These are phyloP conservation scores for Agastache rugosa DNA, from an alignment of 257 asterid genomes.

Conservation along the genomic window DNA sequence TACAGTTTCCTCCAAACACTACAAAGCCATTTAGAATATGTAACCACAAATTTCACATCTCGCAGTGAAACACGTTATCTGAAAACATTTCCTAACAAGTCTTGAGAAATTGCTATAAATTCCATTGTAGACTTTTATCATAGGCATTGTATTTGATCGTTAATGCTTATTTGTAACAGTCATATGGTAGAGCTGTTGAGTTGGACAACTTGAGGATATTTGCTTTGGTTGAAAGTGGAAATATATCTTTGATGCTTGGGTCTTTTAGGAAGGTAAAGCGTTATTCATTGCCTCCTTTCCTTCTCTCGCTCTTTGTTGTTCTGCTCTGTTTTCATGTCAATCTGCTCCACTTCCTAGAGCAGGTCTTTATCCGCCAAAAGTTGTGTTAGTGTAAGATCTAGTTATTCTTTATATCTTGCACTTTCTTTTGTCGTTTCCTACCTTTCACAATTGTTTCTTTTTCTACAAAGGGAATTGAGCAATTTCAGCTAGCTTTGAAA, in stretches of 20 bases:
- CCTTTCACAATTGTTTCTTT: constrained; percentile 15
- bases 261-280: constrained; percentile 70
- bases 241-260: constrained; percentile 85
- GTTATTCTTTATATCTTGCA: not conserved
- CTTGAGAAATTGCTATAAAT: not conserved
- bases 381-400: constrained; percentile 20
- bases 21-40: not conserved
- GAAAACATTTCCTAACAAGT: not conserved
- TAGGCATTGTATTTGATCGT: constrained; percentile 19
- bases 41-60: not conserved
- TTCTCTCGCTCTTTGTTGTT: not conserved
- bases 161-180: constrained; percentile 55
- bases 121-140: not conserved
- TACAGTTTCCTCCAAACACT: not conserved
- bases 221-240: constrained; percentile 93
- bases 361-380: not conserved
- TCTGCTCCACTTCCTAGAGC: constrained; percentile 22
- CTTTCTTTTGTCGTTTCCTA: constrained; percentile 3
- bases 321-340: constrained; percentile 22
- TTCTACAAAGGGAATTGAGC: constrained; percentile 75
- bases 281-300: constrained; percentile 14
- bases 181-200: constrained; percentile 93
- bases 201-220: constrained; percentile 82
- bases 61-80: not conserved
- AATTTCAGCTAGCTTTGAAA: constrained; percentile 71